Evolutionary conservation across 2,329 filamentous ascomycete genomes (phyloP).

Genomic region (Diaporthe sp.): DNA sequence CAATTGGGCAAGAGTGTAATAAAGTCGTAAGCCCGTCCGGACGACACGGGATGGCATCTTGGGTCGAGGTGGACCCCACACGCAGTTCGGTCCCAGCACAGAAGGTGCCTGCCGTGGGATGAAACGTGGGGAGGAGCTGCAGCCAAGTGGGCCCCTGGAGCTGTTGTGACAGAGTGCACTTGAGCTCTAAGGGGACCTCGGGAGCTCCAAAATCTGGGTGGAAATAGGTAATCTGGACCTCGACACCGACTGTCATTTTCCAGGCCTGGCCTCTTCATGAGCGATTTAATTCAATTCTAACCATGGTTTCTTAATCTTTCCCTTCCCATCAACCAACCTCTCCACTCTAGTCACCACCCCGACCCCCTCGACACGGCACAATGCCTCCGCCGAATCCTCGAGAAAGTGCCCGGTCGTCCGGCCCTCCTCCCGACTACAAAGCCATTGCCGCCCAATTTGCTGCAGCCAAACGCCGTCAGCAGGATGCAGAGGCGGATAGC

Average conservation of each 20-base stretch:
- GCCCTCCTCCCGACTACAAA: constrained; percentile 61
- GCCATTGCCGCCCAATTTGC: constrained; percentile 68
- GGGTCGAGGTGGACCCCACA: background rate
- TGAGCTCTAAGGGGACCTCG: constrained; percentile 7
- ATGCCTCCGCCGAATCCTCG: constrained; percentile 49
- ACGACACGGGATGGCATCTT: background rate
- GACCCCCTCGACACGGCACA: constrained; percentile 34
- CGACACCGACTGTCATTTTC: constrained; percentile 29
- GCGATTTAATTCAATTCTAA: constrained; percentile 36
- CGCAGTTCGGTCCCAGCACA: background rate
- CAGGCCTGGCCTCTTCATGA: constrained; percentile 28
- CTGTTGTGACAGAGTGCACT: constrained; percentile 9
- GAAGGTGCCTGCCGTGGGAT: constrained; percentile 13
- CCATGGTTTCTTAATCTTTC: constrained; percentile 38
- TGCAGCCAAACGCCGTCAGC: constrained; percentile 65
- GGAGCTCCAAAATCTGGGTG: constrained; percentile 31
- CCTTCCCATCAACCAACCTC: background rate
- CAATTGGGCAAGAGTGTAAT: background rate
- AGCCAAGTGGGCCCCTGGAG: constrained; percentile 13
- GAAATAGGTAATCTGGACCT: constrained; percentile 19
- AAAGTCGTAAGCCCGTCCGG: background rate
- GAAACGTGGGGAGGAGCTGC: constrained; percentile 32
- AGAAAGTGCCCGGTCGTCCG: constrained; percentile 44
- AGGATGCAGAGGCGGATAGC: constrained; percentile 56
- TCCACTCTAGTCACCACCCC: constrained; percentile 9